A percentile compares a stretch with the other conserved stretches of the same genome.
Evolutionary conservation across 2,329 filamentous ascomycete genomes (phyloP).

Genomic region (Nectriaceae sp.): DNA sequence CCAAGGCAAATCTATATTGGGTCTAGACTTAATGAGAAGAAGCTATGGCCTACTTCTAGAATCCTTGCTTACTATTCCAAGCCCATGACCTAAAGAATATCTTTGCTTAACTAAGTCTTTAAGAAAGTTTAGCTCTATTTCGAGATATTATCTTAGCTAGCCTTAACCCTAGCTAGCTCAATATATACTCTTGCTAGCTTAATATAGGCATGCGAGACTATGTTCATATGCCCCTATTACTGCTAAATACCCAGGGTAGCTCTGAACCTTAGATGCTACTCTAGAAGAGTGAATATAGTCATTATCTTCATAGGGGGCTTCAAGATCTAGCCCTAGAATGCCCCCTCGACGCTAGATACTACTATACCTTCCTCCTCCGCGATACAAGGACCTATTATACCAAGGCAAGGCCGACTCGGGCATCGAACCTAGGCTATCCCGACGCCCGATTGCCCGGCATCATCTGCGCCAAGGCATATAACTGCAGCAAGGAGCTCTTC

Average conservation of each 20-base stretch:
- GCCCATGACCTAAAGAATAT: background rate
- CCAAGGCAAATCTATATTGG: background rate
- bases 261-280: conserved; percentile 4
- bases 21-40: background rate
- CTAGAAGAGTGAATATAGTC: conserved; percentile 1
- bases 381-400: background rate
- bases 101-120: conserved; percentile 1
- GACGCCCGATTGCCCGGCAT: background rate
- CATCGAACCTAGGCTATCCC: conserved; percentile 2
- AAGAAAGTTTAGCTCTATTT: background rate
- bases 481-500: too few relatives aligned
- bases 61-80: background rate
- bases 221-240: background rate
- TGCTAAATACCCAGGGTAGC: background rate
- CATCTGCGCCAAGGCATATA: too few relatives aligned
- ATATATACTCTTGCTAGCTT: too few relatives aligned
- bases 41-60: background rate
- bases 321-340: background rate
- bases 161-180: conserved; percentile 2
- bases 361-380: background rate
- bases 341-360: background rate
- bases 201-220: too few relatives aligned
- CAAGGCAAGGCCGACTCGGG: background rate
- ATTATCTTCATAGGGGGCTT: conserved; percentile 1
- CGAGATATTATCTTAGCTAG: conserved; percentile 1